Evolutionary conservation across 805 yeast genomes (phyloP), one percentile per base, ranked within the genome.

Genomic region (Vanderwaltozyma yarrowii): DNA sequence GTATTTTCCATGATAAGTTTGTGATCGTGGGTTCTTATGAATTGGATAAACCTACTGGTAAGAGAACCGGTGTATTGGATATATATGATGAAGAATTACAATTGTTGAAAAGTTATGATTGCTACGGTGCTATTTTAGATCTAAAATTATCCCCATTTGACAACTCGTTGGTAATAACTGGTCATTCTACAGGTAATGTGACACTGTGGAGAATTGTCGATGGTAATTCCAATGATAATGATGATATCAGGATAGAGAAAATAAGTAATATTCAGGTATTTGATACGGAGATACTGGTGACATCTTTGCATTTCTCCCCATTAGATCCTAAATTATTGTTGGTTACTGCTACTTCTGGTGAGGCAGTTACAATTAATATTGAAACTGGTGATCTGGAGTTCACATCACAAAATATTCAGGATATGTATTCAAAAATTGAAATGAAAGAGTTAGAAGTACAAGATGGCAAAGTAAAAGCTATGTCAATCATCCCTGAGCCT

Each of bases 101-200:
- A 1, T 40, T 60, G 3, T n/a, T 62, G 0, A 33, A 45, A 2
- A 49, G 64, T 1, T 43, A 45, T 20, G 49, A 58, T 2, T 70
- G 80, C 0, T 60, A 63, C 25, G 70, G 78, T 37, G 89, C 97
- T 0, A 69, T 92, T 13, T 58, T 92, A 32, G 98, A 92, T 54
- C 47, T 89, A 31, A 83, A 85, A 46, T 60, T 83, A 37, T 67
- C 70, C 19, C 84, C 87, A 0, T 64, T 62, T 32, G 76, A 78
- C 45, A 54, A 61, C 10, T 43, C 64, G 4, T 30, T 70, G 8
- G 47, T 85, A 4, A 67, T 70, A 2, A 69, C 84, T 2, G 87
- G 78, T 0, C 95, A 88, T 52, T 84, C 95, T 0, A 81, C 86
- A 0, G 97, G 97, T 2, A 70, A 71, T 40, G 45, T 89, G 3